Base-by-base conservation (phyloP, 2,329 filamentous ascomycete species). In the Fusarium mundagurra region DNA sequence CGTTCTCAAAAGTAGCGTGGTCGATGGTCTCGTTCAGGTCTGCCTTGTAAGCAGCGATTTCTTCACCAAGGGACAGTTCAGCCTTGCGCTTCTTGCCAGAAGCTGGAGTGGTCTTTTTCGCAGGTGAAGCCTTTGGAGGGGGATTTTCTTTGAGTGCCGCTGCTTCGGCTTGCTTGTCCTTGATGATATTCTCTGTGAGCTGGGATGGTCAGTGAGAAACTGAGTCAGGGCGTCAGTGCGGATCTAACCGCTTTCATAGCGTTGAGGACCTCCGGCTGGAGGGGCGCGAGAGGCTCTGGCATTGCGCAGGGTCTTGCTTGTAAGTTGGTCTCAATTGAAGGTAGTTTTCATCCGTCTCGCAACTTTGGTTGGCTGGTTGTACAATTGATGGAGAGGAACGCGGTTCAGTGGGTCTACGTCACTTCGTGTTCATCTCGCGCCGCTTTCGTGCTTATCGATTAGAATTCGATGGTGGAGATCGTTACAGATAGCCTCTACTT, bases 41-140 rank as follows among this genome's bases (percentile, higher is more conserved):
- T 11, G 27, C 27, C 16, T 29, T 70, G 38, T 70, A 60, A 4
- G 45, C 60, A 27, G 18, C 31, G 9, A 70, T 70, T n/a, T 64
- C 51, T 16, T 70, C 66, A 16, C 65, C 41, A 0, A 59, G 36
- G 2, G 59, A 43, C 13, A 33, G 9, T n/a, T 69, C 64, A 13
- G 60, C 59, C 22, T 70, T 50, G 14, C 67, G 60, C 4, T 70
- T 65, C 17, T 70, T 65, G 3, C 45, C 31, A 16, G 51, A 48
- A 8, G 33, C 33, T 10, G 36, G n/a, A 1, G 34, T 27, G 0
- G 41, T 3, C 4, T 53, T 64, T 6, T 24, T 24, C 18, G 12
- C 3, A 20, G 24, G 14, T 1, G 29, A 5, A 18, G 39, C 8
- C 6, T 22, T 33, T 14, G 17, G 6, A 1, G 4, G 3, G 3